Evolutionary conservation across 2,329 filamentous ascomycete genomes (phyloP).

Genomic region (Alternaria gansuensis): DNA sequence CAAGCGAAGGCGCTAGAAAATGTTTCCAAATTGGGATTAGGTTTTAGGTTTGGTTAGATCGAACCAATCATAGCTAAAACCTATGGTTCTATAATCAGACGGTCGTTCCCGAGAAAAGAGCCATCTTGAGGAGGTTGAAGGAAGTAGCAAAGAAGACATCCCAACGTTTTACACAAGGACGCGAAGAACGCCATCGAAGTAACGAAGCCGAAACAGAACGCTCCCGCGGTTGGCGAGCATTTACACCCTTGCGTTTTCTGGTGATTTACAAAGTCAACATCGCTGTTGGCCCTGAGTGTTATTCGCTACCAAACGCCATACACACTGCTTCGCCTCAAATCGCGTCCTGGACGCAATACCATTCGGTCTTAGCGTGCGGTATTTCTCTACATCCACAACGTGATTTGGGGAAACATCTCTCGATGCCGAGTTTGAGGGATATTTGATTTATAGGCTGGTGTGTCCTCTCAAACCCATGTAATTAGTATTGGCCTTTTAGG

Average conservation of each 20-base stretch:
- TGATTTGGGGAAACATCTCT: background rate
- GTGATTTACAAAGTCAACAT: background rate
- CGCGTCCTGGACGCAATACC: background rate
- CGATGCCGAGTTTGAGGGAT: background rate
- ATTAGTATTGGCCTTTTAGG: background rate
- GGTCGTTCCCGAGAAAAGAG: background rate
- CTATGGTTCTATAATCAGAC: background rate
- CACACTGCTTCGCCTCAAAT: background rate
- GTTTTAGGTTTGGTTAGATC: background rate
- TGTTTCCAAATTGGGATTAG: slow-evolving; percentile 15
- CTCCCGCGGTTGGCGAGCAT: background rate
- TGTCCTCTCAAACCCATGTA: background rate
- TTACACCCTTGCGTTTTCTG: background rate
- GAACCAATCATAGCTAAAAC: background rate
- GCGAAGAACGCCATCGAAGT: background rate
- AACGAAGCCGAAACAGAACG: background rate
- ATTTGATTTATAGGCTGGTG: background rate
- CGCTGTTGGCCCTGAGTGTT: background rate
- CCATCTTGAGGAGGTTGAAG: background rate
- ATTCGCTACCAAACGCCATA: background rate
- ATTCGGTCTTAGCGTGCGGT: slow-evolving; percentile 3
- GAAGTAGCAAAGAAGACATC: background rate
- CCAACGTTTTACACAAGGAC: background rate
- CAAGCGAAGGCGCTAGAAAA: slow-evolving; percentile 8
- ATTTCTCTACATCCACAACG: background rate